A percentile compares a stretch with the other conserved stretches of the same genome.
phyloP scores from a whole-genome alignment of 768 basidiomycete species.

The Symmetrospora coprosmae region DNA sequence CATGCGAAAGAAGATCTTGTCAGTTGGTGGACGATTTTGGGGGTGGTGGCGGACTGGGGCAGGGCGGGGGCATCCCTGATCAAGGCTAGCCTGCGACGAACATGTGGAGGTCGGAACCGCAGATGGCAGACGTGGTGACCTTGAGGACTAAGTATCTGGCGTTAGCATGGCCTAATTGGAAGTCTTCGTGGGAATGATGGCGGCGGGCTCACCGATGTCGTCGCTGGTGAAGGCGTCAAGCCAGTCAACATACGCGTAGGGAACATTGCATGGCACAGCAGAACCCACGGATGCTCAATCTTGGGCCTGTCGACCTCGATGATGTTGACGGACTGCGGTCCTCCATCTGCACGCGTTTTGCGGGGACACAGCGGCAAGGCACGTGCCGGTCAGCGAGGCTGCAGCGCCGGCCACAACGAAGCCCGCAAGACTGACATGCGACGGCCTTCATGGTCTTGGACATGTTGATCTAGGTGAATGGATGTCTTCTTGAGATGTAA shows the following conservation, averaged over 20 bases:
- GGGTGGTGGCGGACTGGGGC: not conserved
- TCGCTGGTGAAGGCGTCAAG: not conserved
- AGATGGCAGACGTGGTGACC: conserved; percentile 26
- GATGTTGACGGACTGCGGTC: too few species aligned
- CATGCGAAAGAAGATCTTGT: not conserved
- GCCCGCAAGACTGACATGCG: too few species aligned
- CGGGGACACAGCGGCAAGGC: too few species aligned
- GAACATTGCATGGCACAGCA: not conserved
- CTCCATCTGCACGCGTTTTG: too few species aligned
- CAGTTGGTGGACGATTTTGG: not conserved
- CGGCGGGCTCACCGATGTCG: not conserved
- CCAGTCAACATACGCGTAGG: not conserved
- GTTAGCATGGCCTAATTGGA: too few species aligned
- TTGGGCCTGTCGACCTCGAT: not conserved
- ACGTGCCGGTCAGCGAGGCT: too few species aligned
- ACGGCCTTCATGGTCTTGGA: too few species aligned
- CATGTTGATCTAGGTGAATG: too few species aligned
- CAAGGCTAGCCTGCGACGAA: conserved; percentile 29
- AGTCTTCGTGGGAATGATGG: not conserved
- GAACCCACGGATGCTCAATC: conserved; percentile 19
- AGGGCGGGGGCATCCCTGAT: not conserved
- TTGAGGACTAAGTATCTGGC: conserved; percentile 21
- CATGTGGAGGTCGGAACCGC: conserved; percentile 33
- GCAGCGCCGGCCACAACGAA: too few species aligned
- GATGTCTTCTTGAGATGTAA: too few species aligned